These are phyloP conservation scores for Harrya chromipes DNA, from an alignment of 768 basidiomycete species.

Conservation along the genomic window DNA sequence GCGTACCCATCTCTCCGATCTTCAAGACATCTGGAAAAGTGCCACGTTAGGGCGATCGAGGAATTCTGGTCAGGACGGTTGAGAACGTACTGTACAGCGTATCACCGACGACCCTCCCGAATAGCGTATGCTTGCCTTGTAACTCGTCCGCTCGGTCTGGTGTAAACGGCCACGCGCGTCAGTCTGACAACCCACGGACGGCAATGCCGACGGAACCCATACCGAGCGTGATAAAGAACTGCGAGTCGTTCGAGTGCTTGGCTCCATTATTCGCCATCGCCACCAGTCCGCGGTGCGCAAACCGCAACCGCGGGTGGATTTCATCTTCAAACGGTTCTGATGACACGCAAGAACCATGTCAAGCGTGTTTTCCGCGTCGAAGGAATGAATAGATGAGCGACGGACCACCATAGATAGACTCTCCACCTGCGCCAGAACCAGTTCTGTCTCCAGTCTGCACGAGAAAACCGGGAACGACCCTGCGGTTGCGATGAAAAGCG, in stretches of 20 bases:
- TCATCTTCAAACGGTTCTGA: conserved; percentile 93
- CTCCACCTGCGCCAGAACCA: conserved; percentile 88
- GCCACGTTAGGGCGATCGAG: background rate
- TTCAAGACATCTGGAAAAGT: conserved; percentile 72
- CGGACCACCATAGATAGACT: conserved; percentile 90
- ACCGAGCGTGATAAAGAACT: conserved; percentile 96
- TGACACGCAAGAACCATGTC: background rate
- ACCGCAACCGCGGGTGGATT: conserved; percentile 87
- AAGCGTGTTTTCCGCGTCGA: background rate
- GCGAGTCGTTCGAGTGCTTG: conserved; percentile 89
- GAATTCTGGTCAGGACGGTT: background rate
- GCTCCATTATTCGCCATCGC: conserved; percentile 91
- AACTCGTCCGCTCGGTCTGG: conserved; percentile 88
- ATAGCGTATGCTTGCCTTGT: conserved; percentile 92
- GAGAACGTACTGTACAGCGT: conserved; percentile 76
- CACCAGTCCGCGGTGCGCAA: conserved; percentile 85
- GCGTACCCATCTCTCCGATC: conserved; percentile 83
- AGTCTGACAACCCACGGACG: background rate
- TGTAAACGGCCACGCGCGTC: background rate
- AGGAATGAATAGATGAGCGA: background rate
- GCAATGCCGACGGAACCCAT: conserved; percentile 1
- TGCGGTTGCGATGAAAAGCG: conserved; percentile 18
- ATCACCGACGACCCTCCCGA: conserved; percentile 86
- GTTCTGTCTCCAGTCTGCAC: conserved; percentile 95
- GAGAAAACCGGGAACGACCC: conserved; percentile 88